These are phyloP conservation scores for Termitomyces sp. DNA, from an alignment of 768 basidiomycete genomes.

Conservation along the genomic window DNA sequence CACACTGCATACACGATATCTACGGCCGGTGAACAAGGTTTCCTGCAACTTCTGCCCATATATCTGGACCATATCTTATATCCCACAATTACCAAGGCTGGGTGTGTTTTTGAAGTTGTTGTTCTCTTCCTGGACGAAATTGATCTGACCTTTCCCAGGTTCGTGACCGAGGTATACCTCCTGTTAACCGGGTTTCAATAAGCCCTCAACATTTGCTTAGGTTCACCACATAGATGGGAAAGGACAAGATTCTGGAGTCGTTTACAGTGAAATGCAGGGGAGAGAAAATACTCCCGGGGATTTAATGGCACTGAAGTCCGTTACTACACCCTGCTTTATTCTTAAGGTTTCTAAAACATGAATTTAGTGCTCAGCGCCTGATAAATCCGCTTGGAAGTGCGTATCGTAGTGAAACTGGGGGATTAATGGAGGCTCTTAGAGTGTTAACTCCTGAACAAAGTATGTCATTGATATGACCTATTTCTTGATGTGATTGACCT, in stretches of 20 bases:
- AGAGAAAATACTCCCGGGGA: slow-evolving; percentile 90
- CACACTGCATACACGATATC: slow-evolving; percentile 95
- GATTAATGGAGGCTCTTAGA: slow-evolving; percentile 87
- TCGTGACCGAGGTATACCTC: slow-evolving; percentile 50
- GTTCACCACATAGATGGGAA: slow-evolving; percentile 93
- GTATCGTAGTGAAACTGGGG: slow-evolving; percentile 96
- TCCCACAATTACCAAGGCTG: slow-evolving; percentile 87
- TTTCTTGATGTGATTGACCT: slow-evolving; percentile 1
- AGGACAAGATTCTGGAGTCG: slow-evolving; percentile 91
- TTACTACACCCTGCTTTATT: slow-evolving; percentile 10
- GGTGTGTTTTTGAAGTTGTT: slow-evolving; percentile 39
- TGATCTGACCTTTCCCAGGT: slow-evolving; percentile 23
- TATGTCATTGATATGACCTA: slow-evolving; percentile 25
- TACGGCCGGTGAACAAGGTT: slow-evolving; percentile 92
- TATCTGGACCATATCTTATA: slow-evolving; percentile 97
- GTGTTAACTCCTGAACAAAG: slow-evolving; percentile 86
- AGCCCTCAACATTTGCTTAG: slow-evolving; percentile 27
- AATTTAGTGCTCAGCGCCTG: slow-evolving; percentile 47
- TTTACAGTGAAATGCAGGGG: slow-evolving; percentile 97
- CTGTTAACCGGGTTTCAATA: neutral
- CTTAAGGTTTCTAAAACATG: neutral
- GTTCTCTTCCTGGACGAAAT: neutral
- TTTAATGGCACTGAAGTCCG: slow-evolving; percentile 81
- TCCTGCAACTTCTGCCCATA: slow-evolving; percentile 78
- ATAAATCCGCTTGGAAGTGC: slow-evolving; percentile 78